These are phyloP conservation scores for Starmerella stellata DNA, from an alignment of 805 yeast genomes.

Conservation along the genomic window DNA sequence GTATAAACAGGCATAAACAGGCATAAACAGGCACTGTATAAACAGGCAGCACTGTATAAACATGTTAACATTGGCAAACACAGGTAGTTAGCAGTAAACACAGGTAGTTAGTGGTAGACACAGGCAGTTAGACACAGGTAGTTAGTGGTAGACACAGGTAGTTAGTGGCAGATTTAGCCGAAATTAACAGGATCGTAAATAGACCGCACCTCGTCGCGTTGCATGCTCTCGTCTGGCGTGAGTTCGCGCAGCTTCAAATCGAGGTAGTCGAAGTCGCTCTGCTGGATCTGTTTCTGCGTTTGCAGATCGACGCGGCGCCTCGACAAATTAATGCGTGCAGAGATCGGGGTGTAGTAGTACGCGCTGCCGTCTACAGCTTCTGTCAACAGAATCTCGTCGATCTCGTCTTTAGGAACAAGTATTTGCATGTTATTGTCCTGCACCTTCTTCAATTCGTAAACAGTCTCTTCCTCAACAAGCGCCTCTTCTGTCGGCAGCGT, in stretches of 20 bases:
- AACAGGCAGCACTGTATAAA: too few relatives aligned
- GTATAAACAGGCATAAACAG: too few relatives aligned
- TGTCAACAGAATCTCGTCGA: constrained; percentile 52
- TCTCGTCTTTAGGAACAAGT: constrained; percentile 21
- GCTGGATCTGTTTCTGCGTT: constrained; percentile 33
- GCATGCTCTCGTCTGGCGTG: constrained; percentile 46
- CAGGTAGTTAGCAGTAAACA: too few relatives aligned
- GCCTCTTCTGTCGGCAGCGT: constrained; percentile 18
- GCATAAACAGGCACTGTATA: too few relatives aligned
- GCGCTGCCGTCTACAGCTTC: constrained; percentile 35
- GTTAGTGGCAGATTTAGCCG: too few relatives aligned
- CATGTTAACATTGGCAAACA: too few relatives aligned
- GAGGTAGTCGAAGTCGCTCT: constrained; percentile 42
- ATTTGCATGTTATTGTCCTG: constrained; percentile 59
- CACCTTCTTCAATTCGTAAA: constrained; percentile 39
- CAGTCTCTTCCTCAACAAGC: constrained; percentile 18
- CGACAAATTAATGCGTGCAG: constrained; percentile 62
- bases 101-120: too few relatives aligned
- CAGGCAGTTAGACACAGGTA: too few relatives aligned
- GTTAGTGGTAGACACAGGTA: too few relatives aligned
- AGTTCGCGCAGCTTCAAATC: constrained; percentile 53
- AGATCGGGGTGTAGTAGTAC: constrained; percentile 62
- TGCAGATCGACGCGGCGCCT: constrained; percentile 58
- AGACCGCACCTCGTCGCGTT: constrained; percentile 50
- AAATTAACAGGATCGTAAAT: constrained; percentile 65